A percentile compares a stretch with the other conserved stretches of the same genome.
These are phyloP conservation scores for Rhizopogon rudus DNA, from an alignment of 768 basidiomycete genomes.

Conservation along the genomic window DNA sequence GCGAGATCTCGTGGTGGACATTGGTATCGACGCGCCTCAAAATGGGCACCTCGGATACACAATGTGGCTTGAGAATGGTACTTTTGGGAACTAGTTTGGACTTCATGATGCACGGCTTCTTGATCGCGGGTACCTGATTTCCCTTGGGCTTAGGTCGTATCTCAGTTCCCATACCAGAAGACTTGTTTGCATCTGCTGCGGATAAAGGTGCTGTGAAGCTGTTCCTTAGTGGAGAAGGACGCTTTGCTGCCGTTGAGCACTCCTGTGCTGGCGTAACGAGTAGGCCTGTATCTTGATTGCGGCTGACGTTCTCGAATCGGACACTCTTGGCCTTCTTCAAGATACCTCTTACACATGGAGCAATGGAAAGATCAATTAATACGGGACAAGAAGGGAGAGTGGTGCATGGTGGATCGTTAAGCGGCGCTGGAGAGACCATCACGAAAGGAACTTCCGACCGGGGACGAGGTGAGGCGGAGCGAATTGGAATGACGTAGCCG, in stretches of 20 bases:
- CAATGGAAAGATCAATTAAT: slow-evolving; percentile 21
- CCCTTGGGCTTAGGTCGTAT: neutral
- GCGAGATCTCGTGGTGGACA: neutral
- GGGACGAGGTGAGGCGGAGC: slow-evolving; percentile 8
- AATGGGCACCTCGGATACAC: slow-evolving; percentile 2
- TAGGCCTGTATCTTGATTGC: neutral
- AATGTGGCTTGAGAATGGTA: slow-evolving; percentile 5
- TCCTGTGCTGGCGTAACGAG: neutral
- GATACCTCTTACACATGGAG: slow-evolving; percentile 29
- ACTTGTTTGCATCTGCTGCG: neutral
- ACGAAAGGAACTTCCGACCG: neutral
- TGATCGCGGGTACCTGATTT: neutral
- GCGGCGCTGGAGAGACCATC: neutral
- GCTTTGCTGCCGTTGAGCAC: neutral
- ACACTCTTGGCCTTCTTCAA: slow-evolving; percentile 37
- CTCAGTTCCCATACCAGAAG: neutral
- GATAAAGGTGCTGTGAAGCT: neutral
- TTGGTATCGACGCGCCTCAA: neutral
- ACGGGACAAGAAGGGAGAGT: slow-evolving; percentile 18
- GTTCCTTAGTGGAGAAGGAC: slow-evolving; percentile 5
- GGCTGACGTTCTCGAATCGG: slow-evolving; percentile 27
- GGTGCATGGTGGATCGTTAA: slow-evolving; percentile 13
- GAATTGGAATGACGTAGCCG: slow-evolving; percentile 3
- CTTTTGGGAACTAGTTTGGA: slow-evolving; percentile 12
- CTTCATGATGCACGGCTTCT: slow-evolving; percentile 9